Evolutionary conservation across 2,329 filamentous ascomycete genomes (phyloP), one percentile per base, ranked within the genome.

Genomic region (Lecanicillium sp.): DNA sequence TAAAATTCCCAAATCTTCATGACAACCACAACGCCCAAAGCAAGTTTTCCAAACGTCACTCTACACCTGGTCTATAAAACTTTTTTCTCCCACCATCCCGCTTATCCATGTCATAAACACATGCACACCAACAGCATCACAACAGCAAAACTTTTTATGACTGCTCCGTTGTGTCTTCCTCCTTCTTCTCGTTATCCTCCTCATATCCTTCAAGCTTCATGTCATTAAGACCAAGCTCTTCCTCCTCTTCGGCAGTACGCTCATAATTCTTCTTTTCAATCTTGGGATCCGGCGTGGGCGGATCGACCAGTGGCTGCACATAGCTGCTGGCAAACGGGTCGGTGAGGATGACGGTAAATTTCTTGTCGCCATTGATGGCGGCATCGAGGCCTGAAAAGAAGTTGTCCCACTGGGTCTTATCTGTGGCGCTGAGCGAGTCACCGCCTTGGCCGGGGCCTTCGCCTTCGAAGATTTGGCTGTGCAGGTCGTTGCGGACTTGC

Each of bases 241-340:
- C 92, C 63, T 95, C 86, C 56, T 98, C 92, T 58, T 95, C 85
- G 0, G 83, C 79, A 1, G 90, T 95, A 44, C 92, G 75, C 43
- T 84, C 77, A 58, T 98, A 98, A 20, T 85, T 83, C 63, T 86
- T 85, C 3, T 77, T 72, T 41, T 74, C 78, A 56, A 98, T 83
- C 62, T 92, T 83, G 13, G 82, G 82, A 55, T 98, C 92, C 0
- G 68, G 64, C 33, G 71, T 53, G 25, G 68, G 67, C 2, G 84
- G 82, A 48, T 88, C 83, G 17, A 87, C 84, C 43, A 94, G 72
- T 52, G 89, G 86, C 65, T 98, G 92, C 33, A 98, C 84, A 56
- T 94, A 98, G 55, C 87, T 95, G 58, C 85, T 85, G 9, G 89
- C 92, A 46, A 96, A 68, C 1, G 92, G 92, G 57, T 98, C 92